phyloP scores from a whole-genome alignment of 768 basidiomycete species.

The Obba rivulosa region DNA sequence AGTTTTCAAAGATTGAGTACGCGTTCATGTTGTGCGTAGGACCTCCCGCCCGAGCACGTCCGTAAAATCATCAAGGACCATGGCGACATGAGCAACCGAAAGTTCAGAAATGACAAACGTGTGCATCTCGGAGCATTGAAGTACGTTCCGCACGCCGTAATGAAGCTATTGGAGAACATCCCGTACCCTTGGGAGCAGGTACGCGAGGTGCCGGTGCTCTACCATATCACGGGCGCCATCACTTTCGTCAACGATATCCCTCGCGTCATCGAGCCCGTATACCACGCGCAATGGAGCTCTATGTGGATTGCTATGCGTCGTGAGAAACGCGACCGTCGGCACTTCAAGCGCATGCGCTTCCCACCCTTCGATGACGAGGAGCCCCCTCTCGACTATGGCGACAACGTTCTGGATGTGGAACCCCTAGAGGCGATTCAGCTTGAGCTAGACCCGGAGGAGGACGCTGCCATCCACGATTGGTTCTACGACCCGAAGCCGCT shows the following conservation, averaged over 20 bases:
- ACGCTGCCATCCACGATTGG: conserved; percentile 90
- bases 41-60: conserved; percentile 94
- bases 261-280: conserved; percentile 93
- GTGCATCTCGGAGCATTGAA: conserved; percentile 97
- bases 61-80: conserved; percentile 99
- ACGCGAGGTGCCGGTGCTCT: conserved; percentile 95
- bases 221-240: conserved; percentile 99
- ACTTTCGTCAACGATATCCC: conserved; percentile 99
- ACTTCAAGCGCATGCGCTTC: conserved; percentile 99
- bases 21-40: conserved; percentile 37
- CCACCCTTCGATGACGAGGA: conserved; percentile 99
- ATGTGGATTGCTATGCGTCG: conserved; percentile 99
- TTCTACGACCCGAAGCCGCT: conserved; percentile 98
- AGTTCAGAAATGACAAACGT: conserved; percentile 98
- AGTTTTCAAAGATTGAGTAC: neutral
- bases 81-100: conserved; percentile 98
- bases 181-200: conserved; percentile 99
- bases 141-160: conserved; percentile 98
- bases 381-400: conserved; percentile 97
- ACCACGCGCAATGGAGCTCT: conserved; percentile 98
- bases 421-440: conserved; percentile 97
- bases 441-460: conserved; percentile 90
- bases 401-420: conserved; percentile 97
- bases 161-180: conserved; percentile 98
- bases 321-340: conserved; percentile 96